Evolutionary conservation across 2,329 filamentous ascomycete genomes (phyloP).

Genomic region (Ophiostoma tasmaniense): DNA sequence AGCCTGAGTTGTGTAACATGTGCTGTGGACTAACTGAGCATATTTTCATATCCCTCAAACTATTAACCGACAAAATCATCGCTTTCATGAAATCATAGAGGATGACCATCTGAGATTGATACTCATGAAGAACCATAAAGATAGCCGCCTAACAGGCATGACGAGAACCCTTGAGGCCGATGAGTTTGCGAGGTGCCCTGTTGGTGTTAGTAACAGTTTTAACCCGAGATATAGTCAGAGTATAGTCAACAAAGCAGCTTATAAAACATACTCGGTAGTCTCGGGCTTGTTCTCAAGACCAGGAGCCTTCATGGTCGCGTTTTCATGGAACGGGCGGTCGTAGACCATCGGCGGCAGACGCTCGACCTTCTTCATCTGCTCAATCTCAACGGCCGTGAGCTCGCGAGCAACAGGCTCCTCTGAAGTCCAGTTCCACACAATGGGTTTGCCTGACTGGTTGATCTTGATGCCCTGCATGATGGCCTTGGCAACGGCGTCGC

Average conservation of each 20-base stretch:
- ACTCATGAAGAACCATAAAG: too few relatives aligned
- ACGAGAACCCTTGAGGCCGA: conserved; percentile 18
- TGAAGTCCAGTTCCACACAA: conserved; percentile 14
- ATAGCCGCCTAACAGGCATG: conserved; percentile 6
- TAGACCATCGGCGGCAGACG: neutral
- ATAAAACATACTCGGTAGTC: neutral
- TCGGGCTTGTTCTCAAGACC: neutral
- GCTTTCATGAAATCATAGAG: too few relatives aligned
- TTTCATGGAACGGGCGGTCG: neutral
- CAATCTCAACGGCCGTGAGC: neutral
- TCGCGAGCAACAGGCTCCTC: conserved; percentile 12
- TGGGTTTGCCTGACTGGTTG: conserved; percentile 11
- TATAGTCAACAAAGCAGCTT: neutral
- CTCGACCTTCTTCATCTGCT: neutral
- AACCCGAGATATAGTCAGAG: too few relatives aligned
- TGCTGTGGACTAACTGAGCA: neutral
- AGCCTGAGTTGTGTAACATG: neutral
- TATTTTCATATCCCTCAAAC: neutral
- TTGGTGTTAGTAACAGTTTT: neutral
- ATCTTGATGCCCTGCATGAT: conserved; percentile 10
- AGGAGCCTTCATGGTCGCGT: neutral
- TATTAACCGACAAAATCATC: neutral
- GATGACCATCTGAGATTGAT: too few relatives aligned
- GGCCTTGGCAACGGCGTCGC: conserved; percentile 8
- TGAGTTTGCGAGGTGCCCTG: neutral